Evolutionary conservation across 2,329 filamentous ascomycete species (phyloP).

Genomic region (Emergomyces orientalis): DNA sequence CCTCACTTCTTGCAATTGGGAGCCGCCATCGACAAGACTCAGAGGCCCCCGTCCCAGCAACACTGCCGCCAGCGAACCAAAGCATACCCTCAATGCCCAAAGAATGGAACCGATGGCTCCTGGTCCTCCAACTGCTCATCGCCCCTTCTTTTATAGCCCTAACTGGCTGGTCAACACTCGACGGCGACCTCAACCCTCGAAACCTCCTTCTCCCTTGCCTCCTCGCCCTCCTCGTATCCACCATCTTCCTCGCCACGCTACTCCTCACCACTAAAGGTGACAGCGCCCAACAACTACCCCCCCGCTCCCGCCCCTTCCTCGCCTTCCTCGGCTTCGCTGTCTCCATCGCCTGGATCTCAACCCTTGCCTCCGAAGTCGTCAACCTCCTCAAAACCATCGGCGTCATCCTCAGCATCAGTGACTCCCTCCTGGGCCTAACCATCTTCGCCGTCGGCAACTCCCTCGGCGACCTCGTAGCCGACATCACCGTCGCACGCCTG

Average conservation of each 20-base stretch:
- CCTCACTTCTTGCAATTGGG: not conserved
- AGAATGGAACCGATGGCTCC: constrained; percentile 86
- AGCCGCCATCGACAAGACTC: constrained; percentile 25
- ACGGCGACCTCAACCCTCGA: constrained; percentile 44
- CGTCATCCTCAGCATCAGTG: constrained; percentile 83
- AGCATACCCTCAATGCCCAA: constrained; percentile 26
- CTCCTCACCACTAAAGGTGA: constrained; percentile 51
- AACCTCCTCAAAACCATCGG: constrained; percentile 88
- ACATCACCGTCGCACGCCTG: constrained; percentile 85
- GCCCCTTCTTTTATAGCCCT: constrained; percentile 75
- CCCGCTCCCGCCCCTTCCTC: constrained; percentile 65
- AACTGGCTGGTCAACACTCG: constrained; percentile 55
- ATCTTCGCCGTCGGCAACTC: constrained; percentile 96
- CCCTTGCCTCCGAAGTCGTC: constrained; percentile 90
- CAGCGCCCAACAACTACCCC: constrained; percentile 47
- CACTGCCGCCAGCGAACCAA: constrained; percentile 25
- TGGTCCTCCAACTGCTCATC: constrained; percentile 74
- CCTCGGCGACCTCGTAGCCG: constrained; percentile 83
- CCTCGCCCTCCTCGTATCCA: constrained; percentile 58
- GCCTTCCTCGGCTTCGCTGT: constrained; percentile 88
- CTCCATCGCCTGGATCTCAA: constrained; percentile 90
- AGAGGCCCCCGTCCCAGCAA: constrained; percentile 29
- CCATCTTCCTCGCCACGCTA: constrained; percentile 57
- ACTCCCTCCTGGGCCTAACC: constrained; percentile 88
- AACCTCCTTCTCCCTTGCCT: constrained; percentile 50